Percentiles rank a stretch among this genome's conserved stretches.
These are phyloP conservation scores for Tetraselmis striata DNA, from an alignment of 139 green algal species.

Conservation along the genomic window DNA sequence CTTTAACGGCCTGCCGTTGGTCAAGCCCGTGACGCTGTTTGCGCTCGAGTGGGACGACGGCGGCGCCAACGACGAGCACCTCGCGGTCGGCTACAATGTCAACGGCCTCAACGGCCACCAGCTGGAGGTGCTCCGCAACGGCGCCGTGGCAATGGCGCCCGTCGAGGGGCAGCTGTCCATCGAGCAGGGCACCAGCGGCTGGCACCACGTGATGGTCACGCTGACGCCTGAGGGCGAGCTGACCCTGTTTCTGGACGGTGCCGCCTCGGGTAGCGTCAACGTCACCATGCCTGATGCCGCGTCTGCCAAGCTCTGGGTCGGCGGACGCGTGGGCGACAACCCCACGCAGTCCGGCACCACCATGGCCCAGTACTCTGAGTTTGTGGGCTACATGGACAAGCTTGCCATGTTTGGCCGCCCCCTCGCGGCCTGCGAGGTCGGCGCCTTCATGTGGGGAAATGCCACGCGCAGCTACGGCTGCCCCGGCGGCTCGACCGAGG, in stretches of 20 bases:
- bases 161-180: neutral
- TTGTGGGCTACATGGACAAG: neutral
- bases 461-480: neutral
- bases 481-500: neutral
- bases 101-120: slow-evolving; percentile 6
- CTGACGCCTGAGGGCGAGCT: neutral
- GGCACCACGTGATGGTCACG: neutral
- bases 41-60: neutral
- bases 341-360: neutral
- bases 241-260: neutral
- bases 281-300: neutral
- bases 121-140: neutral
- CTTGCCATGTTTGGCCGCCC: neutral
- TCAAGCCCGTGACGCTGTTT: slow-evolving; percentile 6
- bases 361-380: neutral
- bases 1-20: neutral
- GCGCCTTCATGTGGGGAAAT: neutral
- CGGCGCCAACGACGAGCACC: slow-evolving; percentile 2
- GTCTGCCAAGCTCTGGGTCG: neutral
- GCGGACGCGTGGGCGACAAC: neutral
- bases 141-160: too few relatives aligned
- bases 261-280: neutral
- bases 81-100: slow-evolving; percentile 9
- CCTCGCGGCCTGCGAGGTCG: neutral
- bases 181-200: neutral